Evolutionary conservation across 192 early-diverging fungal species (phyloP), one percentile per base, ranked within the genome.

Genomic region (Cladochytrium replicatum): DNA sequence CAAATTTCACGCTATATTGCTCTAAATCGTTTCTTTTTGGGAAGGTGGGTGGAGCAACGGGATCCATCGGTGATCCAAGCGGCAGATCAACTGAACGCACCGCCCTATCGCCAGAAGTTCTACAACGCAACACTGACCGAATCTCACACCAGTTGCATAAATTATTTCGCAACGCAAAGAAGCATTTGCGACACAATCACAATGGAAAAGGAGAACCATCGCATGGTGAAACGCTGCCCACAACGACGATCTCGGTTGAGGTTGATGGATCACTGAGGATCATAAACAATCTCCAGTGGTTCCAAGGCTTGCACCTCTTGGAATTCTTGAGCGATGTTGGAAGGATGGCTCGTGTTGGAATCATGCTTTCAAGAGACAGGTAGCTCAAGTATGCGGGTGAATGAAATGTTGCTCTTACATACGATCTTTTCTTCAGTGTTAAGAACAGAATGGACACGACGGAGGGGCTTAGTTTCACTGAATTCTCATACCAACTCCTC

Each of bases 401-500:
- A 27, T 32, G 45, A 17, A 13, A 22, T 61, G 52, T n/a, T 30
- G 19, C 11, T 53, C 2, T 22, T 58, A 22, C 9, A 1, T 31
- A 21, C 24, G 6, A 13, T 41, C 26, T 0, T 3, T 15, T 3
- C 34, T 7, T n/a, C 58, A 84, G 88, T 60, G 93, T 97, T 24
- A 80, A 83, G 50, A 75, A 77, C 7, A 75, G 93, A 3, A 50
- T 97, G 47, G 71, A 83, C 9, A 82, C 75, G 22, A 71, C 72
- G 2, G 82, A 87, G 34, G 93, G 93, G 1, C 90, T 97, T 60
- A 87, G 83, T 63, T 97, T 94, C 50, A 92, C 90, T 13, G 93
- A 97, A 52, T 97, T 97, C 41, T 78, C 91, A 3, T 97, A 97
- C 69, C 93, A 97, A 62, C 64, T 97, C 24, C 66, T 97, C 6